These are phyloP conservation scores for Podosphaera xanthii DNA, from an alignment of 2,329 filamentous ascomycete genomes.

Conservation along the genomic window DNA sequence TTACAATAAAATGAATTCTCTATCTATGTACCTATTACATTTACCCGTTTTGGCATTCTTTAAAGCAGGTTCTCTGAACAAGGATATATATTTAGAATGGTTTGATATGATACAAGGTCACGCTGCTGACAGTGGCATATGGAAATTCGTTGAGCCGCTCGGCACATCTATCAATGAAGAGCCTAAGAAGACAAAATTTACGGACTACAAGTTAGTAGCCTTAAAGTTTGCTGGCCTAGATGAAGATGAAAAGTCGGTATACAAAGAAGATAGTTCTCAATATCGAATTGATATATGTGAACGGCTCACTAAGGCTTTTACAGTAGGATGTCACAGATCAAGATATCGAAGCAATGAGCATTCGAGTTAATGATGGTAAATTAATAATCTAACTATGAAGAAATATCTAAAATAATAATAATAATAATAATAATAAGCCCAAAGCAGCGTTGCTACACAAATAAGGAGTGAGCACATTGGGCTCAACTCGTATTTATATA, in stretches of 20 bases:
- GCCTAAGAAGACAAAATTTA: neutral
- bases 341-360: too few species aligned
- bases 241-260: neutral
- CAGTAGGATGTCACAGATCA: neutral
- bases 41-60: neutral
- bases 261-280: neutral
- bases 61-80: neutral
- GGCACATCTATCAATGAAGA: neutral
- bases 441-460: too few species aligned
- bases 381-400: too few species aligned
- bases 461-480: too few species aligned
- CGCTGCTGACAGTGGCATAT: neutral
- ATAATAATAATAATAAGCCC: too few species aligned
- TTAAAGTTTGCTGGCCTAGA: neutral
- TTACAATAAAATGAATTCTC: neutral
- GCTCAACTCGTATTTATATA: too few species aligned
- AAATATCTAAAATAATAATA: neutral
- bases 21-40: neutral
- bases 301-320: neutral
- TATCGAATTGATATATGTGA: neutral
- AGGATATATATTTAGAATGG: neutral
- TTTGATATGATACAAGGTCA: slow-evolving; percentile 1
- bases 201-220: neutral
- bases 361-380: too few species aligned
- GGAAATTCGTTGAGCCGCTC: neutral